phyloP scores from a whole-genome alignment of 768 basidiomycete genomes.

The Suillus americanus region DNA sequence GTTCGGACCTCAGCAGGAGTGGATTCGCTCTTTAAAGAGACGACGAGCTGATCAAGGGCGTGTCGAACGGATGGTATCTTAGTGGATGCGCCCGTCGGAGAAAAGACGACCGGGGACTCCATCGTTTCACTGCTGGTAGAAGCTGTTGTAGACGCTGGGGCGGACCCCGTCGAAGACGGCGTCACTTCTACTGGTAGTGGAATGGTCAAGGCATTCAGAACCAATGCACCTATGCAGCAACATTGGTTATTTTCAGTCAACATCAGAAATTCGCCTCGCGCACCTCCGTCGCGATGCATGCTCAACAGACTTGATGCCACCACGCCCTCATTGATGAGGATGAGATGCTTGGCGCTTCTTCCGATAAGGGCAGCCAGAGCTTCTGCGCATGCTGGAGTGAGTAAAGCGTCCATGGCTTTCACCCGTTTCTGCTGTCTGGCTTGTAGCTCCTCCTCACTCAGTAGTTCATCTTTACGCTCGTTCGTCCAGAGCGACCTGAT shows the following conservation, averaged over 20 bases:
- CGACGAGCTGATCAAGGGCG: slow-evolving; percentile 67
- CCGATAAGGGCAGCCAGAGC: slow-evolving; percentile 72
- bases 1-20: slow-evolving; percentile 73
- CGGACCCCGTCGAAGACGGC: slow-evolving; percentile 30
- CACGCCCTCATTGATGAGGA: slow-evolving; percentile 87
- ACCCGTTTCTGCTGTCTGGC: slow-evolving; percentile 50
- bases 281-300: slow-evolving; percentile 65
- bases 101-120: slow-evolving; percentile 48
- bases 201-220: slow-evolving; percentile 57
- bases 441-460: slow-evolving; percentile 33
- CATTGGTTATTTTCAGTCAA: slow-evolving; percentile 2
- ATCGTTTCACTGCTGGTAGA: slow-evolving; percentile 42
- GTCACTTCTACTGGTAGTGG: slow-evolving; percentile 45
- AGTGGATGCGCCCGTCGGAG: slow-evolving; percentile 36
- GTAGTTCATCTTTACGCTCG: slow-evolving; percentile 35
- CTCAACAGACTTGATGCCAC: slow-evolving; percentile 80
- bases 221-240: slow-evolving; percentile 50
- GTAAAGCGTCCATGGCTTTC: slow-evolving; percentile 51
- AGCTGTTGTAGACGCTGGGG: slow-evolving; percentile 37
- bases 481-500: slow-evolving; percentile 75
- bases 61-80: slow-evolving; percentile 48
- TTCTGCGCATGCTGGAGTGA: slow-evolving; percentile 53
- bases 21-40: slow-evolving; percentile 52
- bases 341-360: slow-evolving; percentile 75
- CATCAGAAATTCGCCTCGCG: slow-evolving; percentile 20